Evolutionary conservation across 306 rosid genomes (phyloP).

Genomic region (Medicago arabica): DNA sequence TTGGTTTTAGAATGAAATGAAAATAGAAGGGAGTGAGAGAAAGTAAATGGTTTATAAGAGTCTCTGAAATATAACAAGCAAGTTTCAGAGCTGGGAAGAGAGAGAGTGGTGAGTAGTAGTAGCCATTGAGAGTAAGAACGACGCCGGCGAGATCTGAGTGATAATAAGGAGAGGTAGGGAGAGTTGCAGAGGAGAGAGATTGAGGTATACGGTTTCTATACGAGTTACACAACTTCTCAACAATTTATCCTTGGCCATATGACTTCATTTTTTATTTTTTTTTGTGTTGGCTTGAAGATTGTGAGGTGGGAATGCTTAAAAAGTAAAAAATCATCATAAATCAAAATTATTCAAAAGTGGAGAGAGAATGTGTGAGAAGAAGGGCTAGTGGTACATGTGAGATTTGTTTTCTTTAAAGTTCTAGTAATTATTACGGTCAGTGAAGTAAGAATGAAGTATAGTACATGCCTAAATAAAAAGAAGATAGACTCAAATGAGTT

Average conservation of each 20-base stretch:
- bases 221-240: no score
- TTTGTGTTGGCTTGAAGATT: no score
- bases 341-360: conserved; percentile 12
- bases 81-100: conserved; percentile 46
- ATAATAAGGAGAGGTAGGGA: no score
- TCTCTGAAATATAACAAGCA: conserved; percentile 33
- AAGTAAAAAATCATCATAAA: conserved; percentile 36
- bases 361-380: no score
- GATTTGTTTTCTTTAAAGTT: conserved; percentile 41
- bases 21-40: conserved; percentile 17
- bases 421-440: conserved; percentile 30
- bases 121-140: conserved; percentile 11
- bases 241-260: no score
- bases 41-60: conserved; percentile 27
- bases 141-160: no score
- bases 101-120: conserved; percentile 45
- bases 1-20: not conserved
- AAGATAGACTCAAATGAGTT: no score
- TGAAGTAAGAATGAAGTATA: not conserved
- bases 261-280: no score
- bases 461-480: no score
- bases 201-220: no score
- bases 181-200: no score
- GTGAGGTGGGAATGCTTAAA: conserved; percentile 42
- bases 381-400: not conserved